Base-by-base conservation (phyloP, 768 basidiomycete species). In the Serendipita indica region DNA sequence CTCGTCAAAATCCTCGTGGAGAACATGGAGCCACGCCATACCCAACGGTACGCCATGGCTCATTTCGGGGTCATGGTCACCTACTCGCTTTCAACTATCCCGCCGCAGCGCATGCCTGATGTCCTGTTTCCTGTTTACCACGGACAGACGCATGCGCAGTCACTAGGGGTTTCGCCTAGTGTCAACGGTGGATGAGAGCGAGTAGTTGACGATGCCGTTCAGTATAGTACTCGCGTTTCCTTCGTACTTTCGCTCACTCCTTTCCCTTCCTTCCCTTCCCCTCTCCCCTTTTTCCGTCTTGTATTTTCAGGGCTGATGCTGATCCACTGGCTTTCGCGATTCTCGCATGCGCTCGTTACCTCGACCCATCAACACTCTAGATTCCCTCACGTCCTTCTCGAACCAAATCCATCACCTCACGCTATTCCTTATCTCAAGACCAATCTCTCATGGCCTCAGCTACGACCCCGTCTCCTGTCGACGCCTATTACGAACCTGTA, bases 131-230 rank as follows among this genome's bases (percentile, higher is more conserved):
- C n/a, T n/a, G n/a, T n/a, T n/a, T n/a, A n/a, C n/a, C n/a, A n/a
- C n/a, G n/a, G n/a, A n/a, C n/a, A n/a, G n/a, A n/a, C n/a, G n/a
- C n/a, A n/a, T n/a, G n/a, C n/a, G n/a, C n/a, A n/a, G n/a, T n/a
- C n/a, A n/a, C n/a, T 4, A 54, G 10, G 49, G 22, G 49, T 54
- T 54, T 4, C 16, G 20, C 3, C 12, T 27, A 22, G 10, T 16
- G 16, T 10, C 49, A 10, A 37, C n/a, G 35, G 35, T n/a, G n/a
- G 16, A 10, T 10, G 49, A 27, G 49, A 33, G 49, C 49, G 49
- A 54, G 49, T 54, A 54, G 20, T 54, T 32, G 49, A 33, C 49
- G 49, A 54, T 54, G 30, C 49, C 49, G 22, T 30, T 54, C 32
- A 54, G 49, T n/a, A 27, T 54, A 54, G 49, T 54, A 37, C 27